Evolutionary conservation across 1,139 yeast genomes (phyloP).

Genomic region (Kodamaea ohmeri): DNA sequence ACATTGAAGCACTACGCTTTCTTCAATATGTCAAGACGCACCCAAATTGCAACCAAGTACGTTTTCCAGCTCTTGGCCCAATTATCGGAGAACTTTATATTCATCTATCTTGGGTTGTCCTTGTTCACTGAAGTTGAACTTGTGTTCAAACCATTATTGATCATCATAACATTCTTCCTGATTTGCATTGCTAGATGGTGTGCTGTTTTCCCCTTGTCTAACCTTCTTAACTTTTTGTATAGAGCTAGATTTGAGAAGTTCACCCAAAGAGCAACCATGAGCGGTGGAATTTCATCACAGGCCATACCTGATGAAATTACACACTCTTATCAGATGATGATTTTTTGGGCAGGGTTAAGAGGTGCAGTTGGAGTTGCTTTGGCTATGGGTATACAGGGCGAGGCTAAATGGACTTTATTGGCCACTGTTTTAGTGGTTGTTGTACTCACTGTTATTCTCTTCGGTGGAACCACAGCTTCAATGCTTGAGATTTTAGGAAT

Average conservation of each 20-base stretch:
- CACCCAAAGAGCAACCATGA: slow-evolving; percentile 30
- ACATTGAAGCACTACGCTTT: slow-evolving; percentile 96
- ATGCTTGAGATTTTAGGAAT: slow-evolving; percentile 95
- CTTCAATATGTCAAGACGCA: slow-evolving; percentile 94
- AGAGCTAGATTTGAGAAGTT: slow-evolving; percentile 50
- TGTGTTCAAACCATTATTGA: slow-evolving; percentile 88
- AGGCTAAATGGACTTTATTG: slow-evolving; percentile 78
- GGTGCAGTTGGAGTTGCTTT: slow-evolving; percentile 99
- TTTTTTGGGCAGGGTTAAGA: slow-evolving; percentile 98
- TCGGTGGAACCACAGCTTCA: slow-evolving; percentile 98
- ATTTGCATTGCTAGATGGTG: slow-evolving; percentile 97
- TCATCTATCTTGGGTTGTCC: slow-evolving; percentile 90
- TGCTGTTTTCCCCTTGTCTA: slow-evolving; percentile 92
- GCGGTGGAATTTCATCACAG: slow-evolving; percentile 40
- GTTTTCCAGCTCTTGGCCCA: slow-evolving; percentile 93
- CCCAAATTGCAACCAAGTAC: slow-evolving; percentile 94
- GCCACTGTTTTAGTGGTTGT: slow-evolving; percentile 97
- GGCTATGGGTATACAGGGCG: slow-evolving; percentile 97
- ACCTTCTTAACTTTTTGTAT: slow-evolving; percentile 76
- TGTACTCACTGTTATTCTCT: slow-evolving; percentile 89
- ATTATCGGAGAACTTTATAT: slow-evolving; percentile 92
- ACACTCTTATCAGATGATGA: slow-evolving; percentile 96
- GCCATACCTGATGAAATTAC: slow-evolving; percentile 85
- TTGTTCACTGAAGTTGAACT: slow-evolving; percentile 93
- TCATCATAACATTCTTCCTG: slow-evolving; percentile 83